Percentiles rank a stretch among this genome's conserved stretches.
phyloP scores from a whole-genome alignment of 225 moss, liverwort and hornwort genomes.

The Straminergon stramineum region DNA sequence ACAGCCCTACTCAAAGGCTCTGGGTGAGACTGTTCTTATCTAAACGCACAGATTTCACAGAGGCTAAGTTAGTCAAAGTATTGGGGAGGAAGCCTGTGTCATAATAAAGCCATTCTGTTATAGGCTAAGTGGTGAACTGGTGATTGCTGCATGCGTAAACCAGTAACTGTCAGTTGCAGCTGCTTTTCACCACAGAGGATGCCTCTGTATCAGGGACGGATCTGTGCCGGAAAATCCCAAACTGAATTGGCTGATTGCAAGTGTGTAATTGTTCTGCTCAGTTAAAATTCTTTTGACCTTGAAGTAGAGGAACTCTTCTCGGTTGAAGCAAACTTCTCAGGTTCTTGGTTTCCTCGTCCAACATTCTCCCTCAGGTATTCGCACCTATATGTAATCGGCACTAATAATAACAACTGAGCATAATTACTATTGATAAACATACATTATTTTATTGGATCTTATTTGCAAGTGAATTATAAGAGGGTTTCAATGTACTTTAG shows the following conservation, averaged over 20 bases:
- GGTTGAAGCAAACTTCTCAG: not conserved
- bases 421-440: not conserved
- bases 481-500: not conserved
- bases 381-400: not conserved
- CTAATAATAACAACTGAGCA: not conserved
- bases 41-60: not conserved
- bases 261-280: not conserved
- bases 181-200: not conserved
- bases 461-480: accelerated
- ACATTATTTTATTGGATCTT: not conserved
- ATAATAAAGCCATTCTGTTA: not conserved
- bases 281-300: not conserved
- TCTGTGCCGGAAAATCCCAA: not conserved
- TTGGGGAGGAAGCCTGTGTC: not conserved
- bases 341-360: not conserved
- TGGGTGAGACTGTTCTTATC: not conserved
- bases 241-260: not conserved
- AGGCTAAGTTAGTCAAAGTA: not conserved
- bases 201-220: not conserved
- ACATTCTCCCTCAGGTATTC: not conserved
- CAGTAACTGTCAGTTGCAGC: conserved; percentile 4
- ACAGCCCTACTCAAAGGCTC: not conserved
- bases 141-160: not conserved
- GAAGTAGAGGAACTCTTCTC: not conserved
- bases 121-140: not conserved